Percentiles rank a stretch among this genome's conserved stretches.
These are phyloP conservation scores for Jamesozyma piceae DNA, from an alignment of 805 yeast species.

Conservation along the genomic window DNA sequence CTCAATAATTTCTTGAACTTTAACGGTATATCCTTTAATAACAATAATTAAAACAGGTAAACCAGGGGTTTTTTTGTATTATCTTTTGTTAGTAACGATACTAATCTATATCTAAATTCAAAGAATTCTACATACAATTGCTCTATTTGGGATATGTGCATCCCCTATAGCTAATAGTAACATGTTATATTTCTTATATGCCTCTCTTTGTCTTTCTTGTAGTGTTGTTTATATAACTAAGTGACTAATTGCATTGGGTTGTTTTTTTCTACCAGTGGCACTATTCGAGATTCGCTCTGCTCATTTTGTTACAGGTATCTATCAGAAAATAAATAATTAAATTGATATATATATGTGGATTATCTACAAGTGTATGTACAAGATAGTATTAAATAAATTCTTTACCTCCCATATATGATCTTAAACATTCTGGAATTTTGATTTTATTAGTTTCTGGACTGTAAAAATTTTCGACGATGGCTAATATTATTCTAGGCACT, in stretches of 20 bases:
- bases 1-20: constrained; percentile 60
- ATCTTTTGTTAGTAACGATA: constrained; percentile 4
- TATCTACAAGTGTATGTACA: constrained; percentile 1
- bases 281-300: not conserved
- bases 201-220: not conserved
- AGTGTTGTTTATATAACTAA: not conserved
- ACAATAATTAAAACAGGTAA: not conserved
- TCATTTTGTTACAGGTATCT: not conserved
- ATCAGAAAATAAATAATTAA: not conserved
- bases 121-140: constrained; percentile 38
- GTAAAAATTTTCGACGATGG: constrained; percentile 80
- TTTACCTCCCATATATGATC: constrained; percentile 64
- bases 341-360: not conserved
- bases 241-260: not conserved
- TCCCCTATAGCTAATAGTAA: constrained; percentile 79
- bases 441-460: constrained; percentile 48
- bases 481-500: constrained; percentile 81
- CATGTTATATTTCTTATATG: constrained; percentile 32
- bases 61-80: constrained; percentile 1
- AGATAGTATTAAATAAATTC: constrained; percentile 17
- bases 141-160: constrained; percentile 80
- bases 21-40: constrained; percentile 35
- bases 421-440: constrained; percentile 56
- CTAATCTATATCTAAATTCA: not conserved
- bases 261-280: not conserved